Conservation (phyloP, 352 stramenopile species). For the Globisporangium mamillatum region DNA sequence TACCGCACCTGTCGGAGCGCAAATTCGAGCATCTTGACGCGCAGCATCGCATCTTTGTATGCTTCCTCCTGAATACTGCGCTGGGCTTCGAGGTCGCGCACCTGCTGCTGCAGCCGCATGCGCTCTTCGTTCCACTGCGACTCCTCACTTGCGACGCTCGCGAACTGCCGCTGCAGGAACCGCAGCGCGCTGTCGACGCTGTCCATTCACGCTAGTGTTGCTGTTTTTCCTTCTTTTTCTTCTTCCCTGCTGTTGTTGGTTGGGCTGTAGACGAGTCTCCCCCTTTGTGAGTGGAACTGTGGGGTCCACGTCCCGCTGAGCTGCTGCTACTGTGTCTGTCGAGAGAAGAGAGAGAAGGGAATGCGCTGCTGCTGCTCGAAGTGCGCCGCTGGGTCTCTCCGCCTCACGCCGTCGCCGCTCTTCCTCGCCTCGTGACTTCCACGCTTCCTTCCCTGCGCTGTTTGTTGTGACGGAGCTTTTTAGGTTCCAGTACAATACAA, state of each 20-base stretch:
- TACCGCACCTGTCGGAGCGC: constrained; percentile 59
- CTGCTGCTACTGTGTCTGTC: not conserved
- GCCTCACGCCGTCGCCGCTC: not conserved
- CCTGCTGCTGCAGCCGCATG: constrained; percentile 63
- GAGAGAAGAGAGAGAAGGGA: not conserved
- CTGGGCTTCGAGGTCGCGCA: constrained; percentile 78
- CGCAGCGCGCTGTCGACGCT: constrained; percentile 83
- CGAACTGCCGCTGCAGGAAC: constrained; percentile 83
- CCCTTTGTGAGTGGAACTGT: not conserved
- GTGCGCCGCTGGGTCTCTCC: not conserved
- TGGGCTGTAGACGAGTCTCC: not conserved
- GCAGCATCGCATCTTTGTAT: constrained; percentile 83
- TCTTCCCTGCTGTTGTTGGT: not conserved
- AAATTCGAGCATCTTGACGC: constrained; percentile 89
- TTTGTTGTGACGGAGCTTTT: not conserved
- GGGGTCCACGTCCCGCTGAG: not conserved
- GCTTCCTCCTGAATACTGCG: constrained; percentile 73
- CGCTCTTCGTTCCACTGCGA: constrained; percentile 76
- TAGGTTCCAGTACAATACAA: not conserved
- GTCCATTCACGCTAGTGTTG: constrained; percentile 45
- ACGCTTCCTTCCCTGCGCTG: not conserved
- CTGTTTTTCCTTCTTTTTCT: not conserved
- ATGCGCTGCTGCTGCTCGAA: not conserved
- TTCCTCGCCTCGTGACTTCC: not conserved
- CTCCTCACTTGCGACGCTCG: constrained; percentile 75